These are phyloP conservation scores for Metschnikowia arizonensis DNA, from an alignment of 805 yeast genomes.

Conservation along the genomic window DNA sequence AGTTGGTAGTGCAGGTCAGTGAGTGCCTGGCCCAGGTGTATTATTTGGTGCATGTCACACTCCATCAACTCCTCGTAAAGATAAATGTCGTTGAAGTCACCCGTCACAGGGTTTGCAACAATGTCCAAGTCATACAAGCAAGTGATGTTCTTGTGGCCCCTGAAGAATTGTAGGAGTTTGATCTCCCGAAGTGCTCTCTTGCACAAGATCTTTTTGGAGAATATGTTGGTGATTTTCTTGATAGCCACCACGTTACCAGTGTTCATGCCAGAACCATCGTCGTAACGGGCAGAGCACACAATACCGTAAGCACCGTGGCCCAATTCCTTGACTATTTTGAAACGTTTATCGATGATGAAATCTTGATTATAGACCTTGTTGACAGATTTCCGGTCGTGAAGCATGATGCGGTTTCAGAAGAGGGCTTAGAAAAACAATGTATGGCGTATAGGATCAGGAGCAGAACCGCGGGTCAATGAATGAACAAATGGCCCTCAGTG, in stretches of 20 bases:
- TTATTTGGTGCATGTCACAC: constrained; percentile 97
- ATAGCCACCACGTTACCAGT: constrained; percentile 68
- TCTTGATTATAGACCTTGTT: constrained; percentile 66
- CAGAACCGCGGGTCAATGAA: constrained; percentile 1
- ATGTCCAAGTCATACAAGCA: constrained; percentile 93
- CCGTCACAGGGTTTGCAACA: constrained; percentile 57
- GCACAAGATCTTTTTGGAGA: constrained; percentile 84
- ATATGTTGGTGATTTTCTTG: constrained; percentile 92
- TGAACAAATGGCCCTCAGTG: neutral
- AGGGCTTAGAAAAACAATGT: neutral
- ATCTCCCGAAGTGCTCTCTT: constrained; percentile 89
- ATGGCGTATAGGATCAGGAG: neutral
- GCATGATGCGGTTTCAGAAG: constrained; percentile 8
- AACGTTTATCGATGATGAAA: constrained; percentile 84
- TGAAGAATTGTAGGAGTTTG: constrained; percentile 83
- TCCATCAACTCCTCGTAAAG: constrained; percentile 97
- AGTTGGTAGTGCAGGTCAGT: constrained; percentile 95
- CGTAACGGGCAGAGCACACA: constrained; percentile 90
- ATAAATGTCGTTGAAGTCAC: constrained; percentile 84
- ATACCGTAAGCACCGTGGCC: constrained; percentile 99
- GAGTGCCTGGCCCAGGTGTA: constrained; percentile 86
- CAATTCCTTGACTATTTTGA: constrained; percentile 84
- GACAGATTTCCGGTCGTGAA: constrained; percentile 32
- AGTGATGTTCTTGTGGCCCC: constrained; percentile 95
- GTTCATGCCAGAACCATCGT: constrained; percentile 48